phyloP scores from a whole-genome alignment of 1,284 basidiomycete species.

The Marasmius fiardii region DNA sequence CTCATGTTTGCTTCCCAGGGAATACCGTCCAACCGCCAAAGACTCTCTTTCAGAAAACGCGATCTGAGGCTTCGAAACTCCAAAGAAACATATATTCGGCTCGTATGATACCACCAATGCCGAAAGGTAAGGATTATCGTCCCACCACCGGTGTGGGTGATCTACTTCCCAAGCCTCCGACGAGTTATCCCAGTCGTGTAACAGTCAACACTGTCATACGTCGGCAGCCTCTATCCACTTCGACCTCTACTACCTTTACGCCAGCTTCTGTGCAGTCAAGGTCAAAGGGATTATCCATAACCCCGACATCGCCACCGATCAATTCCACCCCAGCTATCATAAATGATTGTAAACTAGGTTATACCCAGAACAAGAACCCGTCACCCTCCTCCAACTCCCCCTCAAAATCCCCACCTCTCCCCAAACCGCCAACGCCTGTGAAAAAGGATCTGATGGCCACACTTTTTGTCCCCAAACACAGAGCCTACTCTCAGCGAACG shows the following conservation, averaged over 20 bases:
- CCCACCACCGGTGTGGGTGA: constrained; percentile 21
- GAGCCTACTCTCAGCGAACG: constrained; percentile 58
- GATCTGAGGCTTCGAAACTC: constrained; percentile 61
- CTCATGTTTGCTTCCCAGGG: constrained; percentile 36
- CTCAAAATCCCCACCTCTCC: constrained; percentile 13
- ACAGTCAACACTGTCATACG: constrained; percentile 40
- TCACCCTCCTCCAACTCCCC: constrained; percentile 15
- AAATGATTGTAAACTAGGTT: not conserved
- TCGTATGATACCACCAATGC: constrained; percentile 48
- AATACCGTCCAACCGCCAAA: constrained; percentile 48
- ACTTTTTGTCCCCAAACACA: constrained; percentile 74
- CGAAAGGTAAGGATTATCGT: constrained; percentile 41
- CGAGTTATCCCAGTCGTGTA: constrained; percentile 31
- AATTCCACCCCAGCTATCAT: constrained; percentile 5
- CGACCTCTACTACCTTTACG: constrained; percentile 13
- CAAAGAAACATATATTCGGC: constrained; percentile 58
- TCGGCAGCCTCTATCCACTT: constrained; percentile 23
- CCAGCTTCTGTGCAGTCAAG: not conserved
- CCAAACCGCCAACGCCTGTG: constrained; percentile 31
- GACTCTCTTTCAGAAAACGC: constrained; percentile 73
- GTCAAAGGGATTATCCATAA: not conserved
- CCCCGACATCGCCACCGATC: constrained; percentile 12
- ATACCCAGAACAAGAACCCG: not conserved
- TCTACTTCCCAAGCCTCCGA: constrained; percentile 12
- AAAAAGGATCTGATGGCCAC: constrained; percentile 66